A percentile compares a stretch with the other conserved stretches of the same genome.
phyloP scores from a whole-genome alignment of 441 rosid species.

The Eugenia klotzschiana region DNA sequence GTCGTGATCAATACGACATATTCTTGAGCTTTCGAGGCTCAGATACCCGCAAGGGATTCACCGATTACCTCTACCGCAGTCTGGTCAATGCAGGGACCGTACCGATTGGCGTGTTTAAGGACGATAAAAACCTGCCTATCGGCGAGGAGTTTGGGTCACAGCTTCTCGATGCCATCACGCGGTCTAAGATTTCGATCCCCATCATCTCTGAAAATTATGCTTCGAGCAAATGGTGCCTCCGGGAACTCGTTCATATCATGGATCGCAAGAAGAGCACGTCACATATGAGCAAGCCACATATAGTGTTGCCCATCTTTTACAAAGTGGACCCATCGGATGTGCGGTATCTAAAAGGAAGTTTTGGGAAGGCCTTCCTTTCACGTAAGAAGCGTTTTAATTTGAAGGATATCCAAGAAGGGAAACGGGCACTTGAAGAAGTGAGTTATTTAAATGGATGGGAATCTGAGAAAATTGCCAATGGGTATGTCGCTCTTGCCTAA shows the following conservation, averaged over 20 bases:
- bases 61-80: not conserved
- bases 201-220: not conserved
- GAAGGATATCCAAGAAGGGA: too few species aligned
- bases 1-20: too few species aligned
- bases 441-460: too few species aligned
- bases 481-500: too few species aligned
- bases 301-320: not conserved
- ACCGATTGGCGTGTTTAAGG: not conserved
- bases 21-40: not conserved
- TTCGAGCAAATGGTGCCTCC: not conserved
- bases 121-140: not conserved
- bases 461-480: too few species aligned
- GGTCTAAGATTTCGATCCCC: not conserved
- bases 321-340: not conserved
- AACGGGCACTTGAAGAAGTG: too few species aligned
- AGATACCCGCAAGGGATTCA: not conserved
- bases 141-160: not conserved
- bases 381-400: fast-evolving
- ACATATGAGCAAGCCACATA: not conserved
- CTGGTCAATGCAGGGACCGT: not conserved
- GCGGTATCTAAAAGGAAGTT: not conserved
- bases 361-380: fast-evolving
- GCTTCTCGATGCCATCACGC: not conserved
- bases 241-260: not conserved
- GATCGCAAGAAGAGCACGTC: not conserved